phyloP scores from a whole-genome alignment of 352 stramenopile genomes.

The Phytopythium helicoides region DNA sequence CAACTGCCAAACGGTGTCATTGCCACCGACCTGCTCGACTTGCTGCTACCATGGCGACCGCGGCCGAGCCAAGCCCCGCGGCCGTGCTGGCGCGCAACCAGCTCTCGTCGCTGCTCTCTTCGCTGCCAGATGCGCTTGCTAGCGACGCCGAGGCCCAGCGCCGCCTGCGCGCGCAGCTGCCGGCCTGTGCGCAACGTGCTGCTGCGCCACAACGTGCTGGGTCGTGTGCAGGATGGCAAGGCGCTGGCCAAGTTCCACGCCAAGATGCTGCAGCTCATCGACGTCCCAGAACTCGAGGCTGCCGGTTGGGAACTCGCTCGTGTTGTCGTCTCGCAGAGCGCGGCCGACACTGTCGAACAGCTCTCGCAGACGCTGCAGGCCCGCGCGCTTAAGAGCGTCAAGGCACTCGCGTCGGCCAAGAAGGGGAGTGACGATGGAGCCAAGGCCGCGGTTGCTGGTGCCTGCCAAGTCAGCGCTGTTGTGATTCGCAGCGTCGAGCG shows the following conservation, averaged over 20 bases:
- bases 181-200: slow-evolving; percentile 47
- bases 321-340: slow-evolving; percentile 55
- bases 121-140: slow-evolving; percentile 56
- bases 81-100: slow-evolving; percentile 69
- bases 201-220: slow-evolving; percentile 72
- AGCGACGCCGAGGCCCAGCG: slow-evolving; percentile 33
- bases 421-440: slow-evolving; percentile 17
- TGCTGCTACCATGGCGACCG: slow-evolving; percentile 1
- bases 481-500: slow-evolving; percentile 51
- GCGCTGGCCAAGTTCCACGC: slow-evolving; percentile 73
- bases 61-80: slow-evolving; percentile 11
- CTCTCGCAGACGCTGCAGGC: slow-evolving; percentile 58
- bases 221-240: slow-evolving; percentile 66
- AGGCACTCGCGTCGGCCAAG: slow-evolving; percentile 40
- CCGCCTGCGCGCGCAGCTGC: slow-evolving; percentile 49
- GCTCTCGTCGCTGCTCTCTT: slow-evolving; percentile 73
- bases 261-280: slow-evolving; percentile 57
- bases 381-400: slow-evolving; percentile 62
- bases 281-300: slow-evolving; percentile 31
- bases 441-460: slow-evolving; percentile 25
- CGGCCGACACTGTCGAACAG: slow-evolving; percentile 54
- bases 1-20: neutral
- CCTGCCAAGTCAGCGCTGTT: slow-evolving; percentile 41
- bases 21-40: neutral
- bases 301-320: slow-evolving; percentile 63